Base-by-base conservation (phyloP, 805 yeast species). In the Nakazawaea laoshanensis region DNA sequence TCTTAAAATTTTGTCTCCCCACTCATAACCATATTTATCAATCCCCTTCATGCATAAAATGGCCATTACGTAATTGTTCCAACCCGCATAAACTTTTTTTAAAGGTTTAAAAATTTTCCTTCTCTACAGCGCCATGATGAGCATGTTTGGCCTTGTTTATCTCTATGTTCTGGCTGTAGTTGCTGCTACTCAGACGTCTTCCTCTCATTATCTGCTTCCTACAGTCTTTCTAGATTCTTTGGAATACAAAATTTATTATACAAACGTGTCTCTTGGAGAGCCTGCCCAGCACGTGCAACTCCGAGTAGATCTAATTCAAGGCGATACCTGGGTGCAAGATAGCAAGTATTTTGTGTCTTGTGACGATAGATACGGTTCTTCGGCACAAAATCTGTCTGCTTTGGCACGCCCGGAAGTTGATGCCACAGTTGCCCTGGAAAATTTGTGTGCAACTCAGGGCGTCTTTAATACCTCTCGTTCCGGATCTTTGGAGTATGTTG, bases 301-400 rank as follows among this genome's bases (percentile, higher is more conserved):
- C 8, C 40, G 63, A 17, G 24, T 57, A 9, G 63, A 57, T 36
- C 33, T 55, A 3, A 32, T 39, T n/a, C 47, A 49, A 21, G 53
- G 47, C 6, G 40, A 41, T 13, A 18, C 51, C 1, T 57, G 60
- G 59, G 40, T 54, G 3, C 56, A 53, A 21, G 54, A 46, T 14
- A 30, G 39, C 5, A 33, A 35, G 14, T 40, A 37, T 3, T 55
- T 47, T 29, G 26, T 45, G 5, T 19, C 26, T 2, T 55, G 62
- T 46, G 32, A 31, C 10, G 34, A 30, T 9, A 19, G 36, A 7
- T 32, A 28, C 13, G 18, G 27, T 15, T 7, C 19, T 11, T n/a
- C 24, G 24, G 25, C 19, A 24, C 10, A 30, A 14, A 31, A 35
- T 20, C 13, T 24, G 23, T 4, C 39, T 14, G 32, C 30, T 18